phyloP scores from a whole-genome alignment of 108 stramenopile species.

The Skeletonema costatum region DNA sequence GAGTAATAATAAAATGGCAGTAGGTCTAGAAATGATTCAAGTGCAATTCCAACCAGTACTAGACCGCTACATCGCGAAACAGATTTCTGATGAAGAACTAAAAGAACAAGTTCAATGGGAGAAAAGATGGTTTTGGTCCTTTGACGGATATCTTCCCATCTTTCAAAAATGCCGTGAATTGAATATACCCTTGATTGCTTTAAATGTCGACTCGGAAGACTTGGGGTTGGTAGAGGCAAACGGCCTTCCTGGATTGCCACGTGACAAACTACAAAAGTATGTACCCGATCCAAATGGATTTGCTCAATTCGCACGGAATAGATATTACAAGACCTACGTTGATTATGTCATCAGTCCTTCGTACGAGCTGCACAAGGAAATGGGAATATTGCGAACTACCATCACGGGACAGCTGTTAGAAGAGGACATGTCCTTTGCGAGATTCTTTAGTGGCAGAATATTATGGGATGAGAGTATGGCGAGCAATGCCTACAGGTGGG shows the following conservation, averaged over 20 bases:
- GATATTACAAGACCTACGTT: slow-evolving; percentile 60
- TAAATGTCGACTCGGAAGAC: slow-evolving; percentile 83
- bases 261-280: slow-evolving; percentile 48
- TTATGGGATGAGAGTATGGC: slow-evolving; percentile 89
- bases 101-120: slow-evolving; percentile 62
- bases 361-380: slow-evolving; percentile 59
- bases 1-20: slow-evolving; percentile 46
- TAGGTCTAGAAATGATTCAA: slow-evolving; percentile 80
- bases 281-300: slow-evolving; percentile 63
- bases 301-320: slow-evolving; percentile 52
- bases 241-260: slow-evolving; percentile 57
- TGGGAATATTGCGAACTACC: slow-evolving; percentile 65
- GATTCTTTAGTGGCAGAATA: slow-evolving; percentile 74
- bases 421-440: slow-evolving; percentile 64
- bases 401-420: slow-evolving; percentile 67
- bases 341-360: slow-evolving; percentile 71
- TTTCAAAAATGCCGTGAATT: slow-evolving; percentile 57
- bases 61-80: slow-evolving; percentile 58
- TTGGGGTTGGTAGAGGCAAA: slow-evolving; percentile 58
- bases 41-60: slow-evolving; percentile 68
- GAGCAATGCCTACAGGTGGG: slow-evolving; percentile 54
- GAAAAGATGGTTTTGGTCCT: slow-evolving; percentile 75
- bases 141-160: slow-evolving; percentile 60
- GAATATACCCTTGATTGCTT: slow-evolving; percentile 59
- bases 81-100: slow-evolving; percentile 50